A percentile compares a stretch with the other conserved stretches of the same genome.
Evolutionary conservation across 2,329 filamentous ascomycete species (phyloP).

Genomic region (Aspergillus brunneoviolaceus): DNA sequence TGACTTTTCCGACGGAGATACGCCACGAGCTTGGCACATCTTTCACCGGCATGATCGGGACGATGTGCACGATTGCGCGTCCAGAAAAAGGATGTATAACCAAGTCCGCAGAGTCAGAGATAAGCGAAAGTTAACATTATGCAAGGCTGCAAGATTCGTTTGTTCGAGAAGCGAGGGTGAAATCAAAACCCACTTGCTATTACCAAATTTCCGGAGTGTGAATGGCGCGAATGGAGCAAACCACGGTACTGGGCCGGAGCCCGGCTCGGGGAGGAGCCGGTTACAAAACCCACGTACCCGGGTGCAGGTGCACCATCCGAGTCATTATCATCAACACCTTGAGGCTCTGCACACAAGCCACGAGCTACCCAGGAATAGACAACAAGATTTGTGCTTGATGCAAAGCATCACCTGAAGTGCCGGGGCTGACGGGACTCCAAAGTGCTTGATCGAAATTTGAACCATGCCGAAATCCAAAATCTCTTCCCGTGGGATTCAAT

Average conservation of each 20-base stretch:
- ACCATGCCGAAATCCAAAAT: background rate
- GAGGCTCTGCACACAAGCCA: background rate
- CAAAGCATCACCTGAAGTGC: background rate
- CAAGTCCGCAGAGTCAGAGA: background rate
- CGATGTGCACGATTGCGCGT: background rate
- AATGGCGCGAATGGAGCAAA: background rate
- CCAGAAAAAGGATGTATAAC: background rate
- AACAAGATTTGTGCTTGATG: background rate
- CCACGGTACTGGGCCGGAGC: background rate
- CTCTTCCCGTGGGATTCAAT: background rate
- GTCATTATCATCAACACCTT: background rate
- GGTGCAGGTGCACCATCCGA: background rate
- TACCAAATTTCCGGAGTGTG: background rate
- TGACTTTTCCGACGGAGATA: background rate
- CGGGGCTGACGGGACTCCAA: background rate
- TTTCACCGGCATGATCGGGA: background rate
- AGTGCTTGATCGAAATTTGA: background rate
- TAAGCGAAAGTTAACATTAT: background rate
- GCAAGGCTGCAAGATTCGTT: background rate
- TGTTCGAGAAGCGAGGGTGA: background rate
- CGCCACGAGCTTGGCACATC: background rate
- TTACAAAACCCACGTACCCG: background rate
- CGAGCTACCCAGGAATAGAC: background rate
- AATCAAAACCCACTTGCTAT: background rate
- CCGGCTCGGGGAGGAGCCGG: background rate